Evolutionary conservation across 768 basidiomycete species (phyloP), one percentile per base, ranked within the genome.

Genomic region (Rhodotorula sphaerocarpa): DNA sequence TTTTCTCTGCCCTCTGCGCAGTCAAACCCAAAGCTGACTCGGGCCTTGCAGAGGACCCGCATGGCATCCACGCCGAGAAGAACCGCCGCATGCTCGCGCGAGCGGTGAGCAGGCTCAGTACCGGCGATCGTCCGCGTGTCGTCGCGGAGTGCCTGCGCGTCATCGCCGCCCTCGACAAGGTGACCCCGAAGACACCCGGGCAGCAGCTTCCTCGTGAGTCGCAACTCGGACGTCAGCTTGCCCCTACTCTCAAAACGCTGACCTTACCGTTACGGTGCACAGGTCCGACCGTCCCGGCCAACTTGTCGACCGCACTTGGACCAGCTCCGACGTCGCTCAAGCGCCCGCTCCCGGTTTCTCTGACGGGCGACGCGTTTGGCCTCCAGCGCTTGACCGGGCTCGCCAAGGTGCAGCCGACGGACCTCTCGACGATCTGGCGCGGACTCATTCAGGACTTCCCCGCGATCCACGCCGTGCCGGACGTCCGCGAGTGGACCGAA

Each of bases 31-130:
- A n/a, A n/a, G n/a, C n/a, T n/a, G n/a, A n/a, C n/a, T n/a, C n/a
- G n/a, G n/a, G n/a, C n/a, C 2, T 25, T 14, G 16, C 61, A 67
- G 66, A 63, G 51, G 64, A 66, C n/a, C 64, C 64, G 7, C 30
- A 43, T 15, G 58, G 68, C 23, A 1, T 42, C 9, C 23, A 54
- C 33, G 46, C 56, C 27, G 67, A 61, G 3, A 48, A 55, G 15
- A 46, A 69, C 50, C 59, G 57, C 23, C 44, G 46, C 23, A 43
- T 61, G 41, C 23, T 65, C 33, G 59, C 48, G 7, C 20, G 5
- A 23, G 30, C 54, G 2, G 33, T 56, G 28, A 21, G 34, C 11
- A 42, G 45, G 34, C 50, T 69, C 27, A 46, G 55, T 20, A 23
- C 52, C 33, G 53, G 57, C 30, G 23, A 46, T 30, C 57, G 61